A percentile compares a stretch with the other conserved stretches of the same genome.
Evolutionary conservation across 371 early-diverging fungal species (phyloP).

Genomic region (Saksenaea vasiformis): DNA sequence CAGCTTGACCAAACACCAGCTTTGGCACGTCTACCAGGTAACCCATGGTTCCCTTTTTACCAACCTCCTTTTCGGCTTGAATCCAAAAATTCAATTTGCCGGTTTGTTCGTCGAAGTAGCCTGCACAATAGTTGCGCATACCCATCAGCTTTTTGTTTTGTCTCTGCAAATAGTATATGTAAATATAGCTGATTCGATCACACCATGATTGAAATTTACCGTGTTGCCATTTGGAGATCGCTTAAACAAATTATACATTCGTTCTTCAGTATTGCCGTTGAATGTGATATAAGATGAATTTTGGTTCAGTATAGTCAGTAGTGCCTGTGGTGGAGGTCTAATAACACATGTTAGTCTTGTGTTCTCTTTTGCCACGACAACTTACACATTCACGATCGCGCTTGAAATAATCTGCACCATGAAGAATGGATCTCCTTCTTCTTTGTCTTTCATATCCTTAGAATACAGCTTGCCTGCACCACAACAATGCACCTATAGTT

Average conservation of each 20-base stretch:
- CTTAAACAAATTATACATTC: conserved; percentile 44
- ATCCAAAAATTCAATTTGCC: conserved; percentile 40
- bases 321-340: conserved; percentile 45
- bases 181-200: neutral
- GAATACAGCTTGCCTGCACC: conserved; percentile 67
- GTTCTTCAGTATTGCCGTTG: conserved; percentile 38
- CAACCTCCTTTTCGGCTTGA: conserved; percentile 34
- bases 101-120: conserved; percentile 31
- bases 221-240: conserved; percentile 41
- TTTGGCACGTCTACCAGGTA: conserved; percentile 38
- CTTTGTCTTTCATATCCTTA: conserved; percentile 44
- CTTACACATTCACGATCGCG: conserved; percentile 69
- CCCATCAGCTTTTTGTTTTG: conserved; percentile 28
- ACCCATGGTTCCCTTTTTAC: conserved; percentile 36
- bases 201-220: conserved; percentile 15
- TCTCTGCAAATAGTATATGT: conserved; percentile 5
- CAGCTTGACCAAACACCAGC: conserved; percentile 35
- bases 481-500: conserved; percentile 64
- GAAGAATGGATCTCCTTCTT: conserved; percentile 64
- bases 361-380: neutral
- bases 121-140: conserved; percentile 37
- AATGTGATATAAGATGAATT: conserved; percentile 35
- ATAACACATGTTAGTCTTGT: neutral
- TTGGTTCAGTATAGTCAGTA: conserved; percentile 40
- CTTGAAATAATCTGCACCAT: conserved; percentile 81